Evolutionary conservation across 441 rosid genomes (phyloP).

Genomic region (Hura crepitans): DNA sequence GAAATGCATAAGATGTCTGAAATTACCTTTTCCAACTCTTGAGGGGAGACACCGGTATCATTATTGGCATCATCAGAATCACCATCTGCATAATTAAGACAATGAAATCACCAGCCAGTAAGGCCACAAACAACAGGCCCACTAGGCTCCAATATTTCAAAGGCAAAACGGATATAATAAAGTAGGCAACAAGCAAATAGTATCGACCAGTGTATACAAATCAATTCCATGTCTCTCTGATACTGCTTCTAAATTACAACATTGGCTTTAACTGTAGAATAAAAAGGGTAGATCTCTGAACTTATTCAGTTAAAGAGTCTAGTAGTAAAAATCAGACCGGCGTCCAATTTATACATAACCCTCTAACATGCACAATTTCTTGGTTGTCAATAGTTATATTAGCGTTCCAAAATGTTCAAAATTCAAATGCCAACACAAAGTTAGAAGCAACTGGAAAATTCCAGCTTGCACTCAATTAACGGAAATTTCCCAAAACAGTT

Average conservation of each 20-base stretch:
- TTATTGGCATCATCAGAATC: constrained; percentile 40
- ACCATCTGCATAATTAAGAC: constrained; percentile 38
- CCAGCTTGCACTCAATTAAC: background rate
- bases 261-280: background rate
- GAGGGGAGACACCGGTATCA: constrained; percentile 28
- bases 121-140: constrained; percentile 13
- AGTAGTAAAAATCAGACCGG: background rate
- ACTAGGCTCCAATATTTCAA: background rate
- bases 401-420: background rate
- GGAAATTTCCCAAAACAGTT: background rate
- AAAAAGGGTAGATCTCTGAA: background rate
- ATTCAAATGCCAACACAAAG: background rate
- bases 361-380: background rate
- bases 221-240: background rate
- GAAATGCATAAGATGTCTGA: background rate
- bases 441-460: constrained; percentile 1
- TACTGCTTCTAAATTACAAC: background rate
- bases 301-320: background rate
- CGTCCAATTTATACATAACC: background rate
- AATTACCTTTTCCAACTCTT: constrained; percentile 40
- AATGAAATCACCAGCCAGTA: constrained; percentile 10
- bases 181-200: background rate
- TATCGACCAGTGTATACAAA: background rate
- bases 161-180: background rate
- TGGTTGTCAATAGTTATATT: background rate